Evolutionary conservation across 2,329 filamentous ascomycete genomes (phyloP).

Genomic region (Tolypocladium ovalisporum): DNA sequence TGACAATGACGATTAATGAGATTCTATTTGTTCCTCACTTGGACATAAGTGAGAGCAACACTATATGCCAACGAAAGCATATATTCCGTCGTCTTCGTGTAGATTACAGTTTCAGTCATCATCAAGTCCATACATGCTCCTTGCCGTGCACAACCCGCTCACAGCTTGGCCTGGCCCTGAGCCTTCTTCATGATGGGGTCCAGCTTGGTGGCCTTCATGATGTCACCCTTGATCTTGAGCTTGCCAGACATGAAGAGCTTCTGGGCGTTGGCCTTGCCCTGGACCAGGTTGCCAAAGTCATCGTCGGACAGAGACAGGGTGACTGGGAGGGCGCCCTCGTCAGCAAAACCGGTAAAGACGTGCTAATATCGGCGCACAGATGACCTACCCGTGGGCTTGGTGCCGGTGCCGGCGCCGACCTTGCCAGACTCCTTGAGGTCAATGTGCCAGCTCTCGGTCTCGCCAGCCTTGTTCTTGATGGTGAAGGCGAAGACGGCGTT

Average conservation of each 20-base stretch:
- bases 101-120: not conserved
- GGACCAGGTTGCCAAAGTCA: conserved; percentile 75
- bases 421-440: conserved; percentile 85
- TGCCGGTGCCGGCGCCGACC: conserved; percentile 66
- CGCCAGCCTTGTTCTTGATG: conserved; percentile 75
- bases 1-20: not conserved
- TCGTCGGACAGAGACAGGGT: conserved; percentile 76
- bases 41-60: not conserved
- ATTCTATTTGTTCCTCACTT: not conserved
- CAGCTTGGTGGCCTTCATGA: conserved; percentile 98
- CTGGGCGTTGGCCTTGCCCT: conserved; percentile 88
- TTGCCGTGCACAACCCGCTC: conserved; percentile 18
- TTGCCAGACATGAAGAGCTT: conserved; percentile 96
- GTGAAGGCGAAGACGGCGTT: conserved; percentile 84
- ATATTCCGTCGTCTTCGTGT: not conserved
- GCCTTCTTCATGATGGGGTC: conserved; percentile 87
- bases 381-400: conserved; percentile 66
- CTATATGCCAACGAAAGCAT: not conserved
- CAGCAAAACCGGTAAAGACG: conserved; percentile 15
- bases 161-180: conserved; percentile 75
- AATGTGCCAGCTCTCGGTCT: conserved; percentile 83
- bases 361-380: conserved; percentile 57
- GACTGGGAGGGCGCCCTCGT: conserved; percentile 39
- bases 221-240: conserved; percentile 94
- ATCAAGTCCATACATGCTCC: not conserved